Conservation (phyloP, 257 asterid genomes). For the Paraleonurus japonicus region DNA sequence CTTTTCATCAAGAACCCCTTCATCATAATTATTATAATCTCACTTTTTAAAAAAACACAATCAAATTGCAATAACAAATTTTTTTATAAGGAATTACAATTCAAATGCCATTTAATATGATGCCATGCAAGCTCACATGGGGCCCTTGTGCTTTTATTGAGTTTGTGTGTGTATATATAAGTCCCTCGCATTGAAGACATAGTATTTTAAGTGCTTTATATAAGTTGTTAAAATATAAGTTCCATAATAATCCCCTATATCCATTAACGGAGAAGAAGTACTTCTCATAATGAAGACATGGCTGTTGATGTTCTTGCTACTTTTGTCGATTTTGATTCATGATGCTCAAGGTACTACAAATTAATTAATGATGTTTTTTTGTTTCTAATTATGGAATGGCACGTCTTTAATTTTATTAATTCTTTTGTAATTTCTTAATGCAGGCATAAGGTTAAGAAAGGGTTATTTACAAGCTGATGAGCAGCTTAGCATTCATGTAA, state of each 20-base stretch:
- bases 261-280: neutral
- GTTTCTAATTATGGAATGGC: neutral
- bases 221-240: neutral
- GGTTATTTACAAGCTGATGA: constrained; percentile 19
- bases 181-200: constrained; percentile 17
- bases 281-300: constrained; percentile 42
- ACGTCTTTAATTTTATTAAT: neutral
- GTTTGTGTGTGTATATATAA: constrained; percentile 18
- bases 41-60: constrained; percentile 25
- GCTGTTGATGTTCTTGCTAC: constrained; percentile 38
- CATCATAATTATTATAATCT: constrained; percentile 17
- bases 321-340: constrained; percentile 42
- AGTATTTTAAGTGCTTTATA: constrained; percentile 22
- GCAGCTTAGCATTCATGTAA: constrained; percentile 37
- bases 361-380: neutral
- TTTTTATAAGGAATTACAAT: neutral
- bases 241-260: neutral
- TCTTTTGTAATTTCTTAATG: neutral
- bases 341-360: constrained; percentile 59
- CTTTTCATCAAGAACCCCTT: constrained; percentile 12
- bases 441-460: constrained; percentile 47
- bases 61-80: neutral
- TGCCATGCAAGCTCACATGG: constrained; percentile 42
- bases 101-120: constrained; percentile 22
- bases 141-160: constrained; percentile 29